A percentile compares a stretch with the other conserved stretches of the same genome.
Conservation (phyloP, 768 basidiomycete genomes). For the Paxillus ammoniavirescens region DNA sequence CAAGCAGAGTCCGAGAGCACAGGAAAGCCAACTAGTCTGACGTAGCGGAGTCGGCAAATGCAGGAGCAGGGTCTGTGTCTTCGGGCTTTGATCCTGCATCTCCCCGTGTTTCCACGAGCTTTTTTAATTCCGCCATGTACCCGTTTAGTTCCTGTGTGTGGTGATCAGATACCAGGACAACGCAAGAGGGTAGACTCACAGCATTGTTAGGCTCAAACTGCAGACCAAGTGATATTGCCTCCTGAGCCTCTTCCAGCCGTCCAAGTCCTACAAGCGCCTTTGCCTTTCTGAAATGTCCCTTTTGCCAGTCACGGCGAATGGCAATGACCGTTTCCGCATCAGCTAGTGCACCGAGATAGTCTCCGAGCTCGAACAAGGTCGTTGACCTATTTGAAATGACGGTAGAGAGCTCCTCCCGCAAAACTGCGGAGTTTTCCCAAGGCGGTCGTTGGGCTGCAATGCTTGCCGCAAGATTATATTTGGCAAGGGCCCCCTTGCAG, state of each 20-base stretch:
- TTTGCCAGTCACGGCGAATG: slow-evolving; percentile 86
- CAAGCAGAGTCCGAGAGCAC: background rate
- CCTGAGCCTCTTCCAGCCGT: slow-evolving; percentile 69
- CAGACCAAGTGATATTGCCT: slow-evolving; percentile 79
- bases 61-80: background rate
- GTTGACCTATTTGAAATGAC: slow-evolving; percentile 91
- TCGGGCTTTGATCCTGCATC: slow-evolving; percentile 1
- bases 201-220: slow-evolving; percentile 75
- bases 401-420: slow-evolving; percentile 89
- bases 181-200: slow-evolving; percentile 33
- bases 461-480: slow-evolving; percentile 76
- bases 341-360: slow-evolving; percentile 73
- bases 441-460: slow-evolving; percentile 80
- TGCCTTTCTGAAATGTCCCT: slow-evolving; percentile 93
- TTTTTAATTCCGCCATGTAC: slow-evolving; percentile 31
- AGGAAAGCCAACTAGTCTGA: slow-evolving; percentile 10
- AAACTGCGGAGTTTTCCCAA: slow-evolving; percentile 82
- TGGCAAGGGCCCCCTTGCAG: slow-evolving; percentile 66
- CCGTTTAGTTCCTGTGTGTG: slow-evolving; percentile 28
- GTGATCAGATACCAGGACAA: slow-evolving; percentile 6
- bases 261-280: slow-evolving; percentile 81
- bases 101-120: slow-evolving; percentile 17
- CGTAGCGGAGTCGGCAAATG: background rate
- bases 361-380: slow-evolving; percentile 73
- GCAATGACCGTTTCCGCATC: slow-evolving; percentile 91